Percentiles rank a stretch among this genome's conserved stretches.
Conservation (phyloP, 352 stramenopile species). For the Pythium dissotocum region DNA sequence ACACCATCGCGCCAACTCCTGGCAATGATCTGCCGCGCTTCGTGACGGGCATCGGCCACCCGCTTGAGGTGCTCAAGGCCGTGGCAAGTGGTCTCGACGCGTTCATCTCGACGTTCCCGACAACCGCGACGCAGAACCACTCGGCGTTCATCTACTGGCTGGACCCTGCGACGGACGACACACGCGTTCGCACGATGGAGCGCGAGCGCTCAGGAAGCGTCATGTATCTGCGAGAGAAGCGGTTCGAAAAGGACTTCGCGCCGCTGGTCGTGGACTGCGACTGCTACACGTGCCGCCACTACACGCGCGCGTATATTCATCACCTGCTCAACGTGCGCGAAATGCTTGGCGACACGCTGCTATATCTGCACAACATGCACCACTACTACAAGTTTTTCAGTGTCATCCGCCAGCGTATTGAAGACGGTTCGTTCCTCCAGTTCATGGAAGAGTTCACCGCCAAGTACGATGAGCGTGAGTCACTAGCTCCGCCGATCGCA, state of each 20-base stretch:
- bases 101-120: slow-evolving; percentile 72
- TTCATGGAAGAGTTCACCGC: slow-evolving; percentile 46
- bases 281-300: slow-evolving; percentile 76
- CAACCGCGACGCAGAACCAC: slow-evolving; percentile 44
- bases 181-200: slow-evolving; percentile 32
- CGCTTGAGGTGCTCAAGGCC: slow-evolving; percentile 55
- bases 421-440: slow-evolving; percentile 37
- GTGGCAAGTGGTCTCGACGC: slow-evolving; percentile 60
- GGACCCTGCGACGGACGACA: slow-evolving; percentile 35
- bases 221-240: slow-evolving; percentile 67
- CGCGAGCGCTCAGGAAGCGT: slow-evolving; percentile 43
- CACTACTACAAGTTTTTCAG: slow-evolving; percentile 77
- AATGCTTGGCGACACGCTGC: slow-evolving; percentile 90
- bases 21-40: slow-evolving; percentile 46
- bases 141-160: slow-evolving; percentile 67
- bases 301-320: slow-evolving; percentile 90
- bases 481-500: slow-evolving; percentile 42
- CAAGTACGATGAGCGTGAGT: slow-evolving; percentile 51
- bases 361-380: slow-evolving; percentile 89
- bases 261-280: slow-evolving; percentile 63
- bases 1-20: slow-evolving; percentile 29
- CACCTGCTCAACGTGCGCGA: slow-evolving; percentile 92
- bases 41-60: slow-evolving; percentile 65
- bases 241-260: slow-evolving; percentile 61
- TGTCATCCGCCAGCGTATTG: slow-evolving; percentile 54